Percentiles rank a stretch among this genome's conserved stretches.
phyloP scores from a whole-genome alignment of 768 basidiomycete species.

The Mycena leptocephala region DNA sequence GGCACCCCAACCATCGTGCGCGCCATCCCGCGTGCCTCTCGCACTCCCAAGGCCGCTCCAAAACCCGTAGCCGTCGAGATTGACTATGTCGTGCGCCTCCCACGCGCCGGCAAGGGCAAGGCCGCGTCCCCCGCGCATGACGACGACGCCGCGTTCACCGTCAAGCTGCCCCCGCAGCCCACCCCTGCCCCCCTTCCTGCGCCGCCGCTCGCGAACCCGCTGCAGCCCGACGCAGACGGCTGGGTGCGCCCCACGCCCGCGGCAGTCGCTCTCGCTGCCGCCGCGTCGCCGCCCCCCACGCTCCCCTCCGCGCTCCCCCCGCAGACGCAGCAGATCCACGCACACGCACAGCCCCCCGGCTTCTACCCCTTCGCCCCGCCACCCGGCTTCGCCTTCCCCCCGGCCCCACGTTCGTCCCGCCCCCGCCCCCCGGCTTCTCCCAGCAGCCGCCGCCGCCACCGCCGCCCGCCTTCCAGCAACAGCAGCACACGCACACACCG shows the following conservation, averaged over 20 bases:
- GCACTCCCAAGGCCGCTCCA: conserved; percentile 39
- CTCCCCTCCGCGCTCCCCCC: conserved; percentile 4
- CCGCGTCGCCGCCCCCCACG: conserved; percentile 16
- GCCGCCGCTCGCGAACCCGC: conserved; percentile 4
- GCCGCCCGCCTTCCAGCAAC: background rate
- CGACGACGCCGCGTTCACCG: conserved; percentile 21
- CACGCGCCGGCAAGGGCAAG: conserved; percentile 21
- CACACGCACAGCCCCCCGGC: background rate
- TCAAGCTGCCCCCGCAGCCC: conserved; percentile 21
- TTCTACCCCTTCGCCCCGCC: conserved; percentile 21
- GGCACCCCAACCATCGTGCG: conserved; percentile 60
- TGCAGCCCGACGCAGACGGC: conserved; percentile 35
- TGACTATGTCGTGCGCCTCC: conserved; percentile 31
- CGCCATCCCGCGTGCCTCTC: conserved; percentile 39
- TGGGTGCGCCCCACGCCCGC: conserved; percentile 36
- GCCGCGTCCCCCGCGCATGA: background rate
- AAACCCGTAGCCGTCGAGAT: conserved; percentile 20
- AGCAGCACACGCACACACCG: conserved; percentile 2
- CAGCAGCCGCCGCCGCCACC: background rate
- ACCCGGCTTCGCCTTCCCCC: conserved; percentile 12
- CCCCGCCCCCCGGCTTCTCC: background rate
- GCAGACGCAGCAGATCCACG: background rate
- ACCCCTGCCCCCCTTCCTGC: background rate
- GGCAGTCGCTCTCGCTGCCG: conserved; percentile 22
- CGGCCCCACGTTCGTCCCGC: background rate